Base-by-base conservation (phyloP, 176 grass and related monocot genomes). In the Puccinellia tenuiflora region DNA sequence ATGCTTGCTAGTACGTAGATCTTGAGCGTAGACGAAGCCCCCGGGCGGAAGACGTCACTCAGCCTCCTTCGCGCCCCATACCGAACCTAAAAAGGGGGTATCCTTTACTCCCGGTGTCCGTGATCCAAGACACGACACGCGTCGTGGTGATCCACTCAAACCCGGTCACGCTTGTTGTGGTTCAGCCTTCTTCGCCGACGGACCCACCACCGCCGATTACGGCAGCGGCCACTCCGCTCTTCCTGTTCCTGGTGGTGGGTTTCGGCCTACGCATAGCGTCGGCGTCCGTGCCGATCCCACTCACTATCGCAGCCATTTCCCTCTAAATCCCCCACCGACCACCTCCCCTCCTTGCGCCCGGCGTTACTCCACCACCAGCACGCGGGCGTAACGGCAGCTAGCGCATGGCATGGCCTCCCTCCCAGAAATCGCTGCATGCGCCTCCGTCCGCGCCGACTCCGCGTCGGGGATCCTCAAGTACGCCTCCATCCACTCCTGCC, bases 401-500 rank as follows among this genome's bases (percentile, higher is more conserved):
- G 53, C 65, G 82, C 42, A 68, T 77, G 34, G 33, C 68, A 76
- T 85, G 85, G 42, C 78, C 60, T 50, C 79, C 78, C 67, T 56
- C 50, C 67, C n/a, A 39, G 15, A 26, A 6, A 20, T 69, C 51
- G 22, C 47, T 48, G 42, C 76, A 66, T 50, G 79, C 79, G 43
- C 66, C 82, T 15, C 88, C 34, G 61, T 22, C 61, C 54, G 67
- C 26, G 88, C 79, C 16, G 79, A 22, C 34, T 71, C 71, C 26
- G 25, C 85, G 26, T 81, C 85, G 33, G 83, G 72, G 38, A 26
- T 94, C 76, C 83, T 97, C 84, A 79, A 93, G 81, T 94, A 97
- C 90, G 75, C 66, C 16, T 63, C 90, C 33, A 10, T 94, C 70
- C 95, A 97, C 83, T 53, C 74, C 31, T 97, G 95, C 86, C 81